Conservation (phyloP, 176 grass and related monocot genomes). For the Zoysia japonica region DNA sequence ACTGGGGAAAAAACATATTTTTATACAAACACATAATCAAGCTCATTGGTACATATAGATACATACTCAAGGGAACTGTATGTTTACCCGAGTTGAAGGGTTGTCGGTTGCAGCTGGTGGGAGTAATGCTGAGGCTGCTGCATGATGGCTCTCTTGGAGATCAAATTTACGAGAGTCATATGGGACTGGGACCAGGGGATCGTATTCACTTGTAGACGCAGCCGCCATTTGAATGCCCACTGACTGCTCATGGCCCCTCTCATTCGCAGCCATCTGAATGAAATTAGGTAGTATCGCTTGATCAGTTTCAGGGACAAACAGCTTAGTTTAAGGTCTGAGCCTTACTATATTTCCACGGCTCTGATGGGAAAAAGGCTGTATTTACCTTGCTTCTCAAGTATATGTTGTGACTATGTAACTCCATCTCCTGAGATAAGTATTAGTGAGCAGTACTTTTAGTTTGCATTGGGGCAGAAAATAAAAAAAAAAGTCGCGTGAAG, state of each 20-base stretch:
- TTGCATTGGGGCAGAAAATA: background rate
- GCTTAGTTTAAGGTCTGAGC: background rate
- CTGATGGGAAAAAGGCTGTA: background rate
- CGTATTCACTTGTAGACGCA: conserved; percentile 56
- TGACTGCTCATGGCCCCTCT: conserved; percentile 59
- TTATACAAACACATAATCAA: background rate
- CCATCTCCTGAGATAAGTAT: conserved; percentile 54
- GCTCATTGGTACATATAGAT: background rate
- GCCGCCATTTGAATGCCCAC: conserved; percentile 55
- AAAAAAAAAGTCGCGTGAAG: background rate
- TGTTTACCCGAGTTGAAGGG: conserved; percentile 81
- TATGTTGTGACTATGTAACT: conserved; percentile 65
- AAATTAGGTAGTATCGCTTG: background rate
- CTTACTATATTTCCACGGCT: background rate
- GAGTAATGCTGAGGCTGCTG: conserved; percentile 66
- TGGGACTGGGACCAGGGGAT: conserved; percentile 44
- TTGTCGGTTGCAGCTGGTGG: conserved; percentile 68
- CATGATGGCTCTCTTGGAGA: conserved; percentile 65
- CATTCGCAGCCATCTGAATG: conserved; percentile 68
- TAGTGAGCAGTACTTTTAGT: background rate
- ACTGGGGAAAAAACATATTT: background rate
- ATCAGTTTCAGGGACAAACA: background rate
- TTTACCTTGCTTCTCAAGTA: conserved; percentile 76
- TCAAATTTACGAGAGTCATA: conserved; percentile 85
- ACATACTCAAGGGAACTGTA: background rate